Percentiles rank a stretch among this genome's conserved stretches.
These are phyloP conservation scores for Mucor mucedo DNA, from an alignment of 371 early-diverging fungal species.

Conservation along the genomic window DNA sequence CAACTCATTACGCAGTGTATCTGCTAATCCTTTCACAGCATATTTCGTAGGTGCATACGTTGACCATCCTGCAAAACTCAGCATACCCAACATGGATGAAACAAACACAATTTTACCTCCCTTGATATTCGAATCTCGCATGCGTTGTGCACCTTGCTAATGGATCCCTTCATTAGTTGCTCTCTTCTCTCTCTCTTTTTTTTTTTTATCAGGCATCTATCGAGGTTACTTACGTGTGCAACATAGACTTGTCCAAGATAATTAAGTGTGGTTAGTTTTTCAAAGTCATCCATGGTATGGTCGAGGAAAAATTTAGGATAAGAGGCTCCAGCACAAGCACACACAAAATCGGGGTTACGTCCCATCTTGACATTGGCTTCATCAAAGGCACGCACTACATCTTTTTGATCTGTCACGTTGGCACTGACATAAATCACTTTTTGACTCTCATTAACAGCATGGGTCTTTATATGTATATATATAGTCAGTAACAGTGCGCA, in stretches of 20 bases:
- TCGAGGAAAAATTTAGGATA: conserved; percentile 80
- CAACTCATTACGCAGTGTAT: conserved; percentile 77
- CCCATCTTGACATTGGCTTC: conserved; percentile 67
- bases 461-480: conserved; percentile 4
- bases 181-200: too few species aligned
- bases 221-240: conserved; percentile 61
- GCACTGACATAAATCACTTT: conserved; percentile 58
- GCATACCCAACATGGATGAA: conserved; percentile 76
- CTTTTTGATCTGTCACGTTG: conserved; percentile 64
- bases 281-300: conserved; percentile 64
- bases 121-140: conserved; percentile 64
- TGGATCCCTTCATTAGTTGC: too few species aligned
- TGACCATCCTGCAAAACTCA: conserved; percentile 82
- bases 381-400: conserved; percentile 63
- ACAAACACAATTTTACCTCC: conserved; percentile 79
- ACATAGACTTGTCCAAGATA: conserved; percentile 83
- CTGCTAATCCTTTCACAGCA: conserved; percentile 82
- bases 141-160: conserved; percentile 70
- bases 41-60: conserved; percentile 87
- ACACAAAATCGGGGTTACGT: conserved; percentile 71
- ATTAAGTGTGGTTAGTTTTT: conserved; percentile 71
- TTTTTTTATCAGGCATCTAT: too few species aligned
- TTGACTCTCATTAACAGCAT: conserved; percentile 43
- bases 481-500: background rate
- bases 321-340: conserved; percentile 80